Evolutionary conservation across 257 asterid species (phyloP), one percentile per base, ranked within the genome.

Genomic region (Fraxinus anomala): DNA sequence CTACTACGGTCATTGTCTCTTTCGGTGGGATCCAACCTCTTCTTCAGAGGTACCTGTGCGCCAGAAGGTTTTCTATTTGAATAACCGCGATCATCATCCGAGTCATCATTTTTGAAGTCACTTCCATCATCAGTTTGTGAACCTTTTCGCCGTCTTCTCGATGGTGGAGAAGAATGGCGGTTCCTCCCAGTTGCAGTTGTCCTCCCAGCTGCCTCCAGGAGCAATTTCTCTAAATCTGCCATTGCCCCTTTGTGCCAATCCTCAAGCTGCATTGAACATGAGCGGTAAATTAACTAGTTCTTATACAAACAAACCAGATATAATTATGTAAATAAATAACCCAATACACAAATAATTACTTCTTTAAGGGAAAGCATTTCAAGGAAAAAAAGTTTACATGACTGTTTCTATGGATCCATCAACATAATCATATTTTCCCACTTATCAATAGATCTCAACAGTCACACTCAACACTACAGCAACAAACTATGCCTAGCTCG

Each of bases 201-300:
- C 84, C 97, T 86, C 75, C 98, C 99, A 70, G 99, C 98, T 76
- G 98, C 98, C 89, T 91, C 96, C 68, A 95, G 90, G 40, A 95
- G 94, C 88, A 91, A 81, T 75, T 93, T 85, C 68, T 94, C 97
- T 67, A 95, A 88, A 82, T 95, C 97, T 39, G 94, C 90, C 99
- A 95, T 95, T 54, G 76, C 77, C 80, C 40, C 71, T 73, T 44
- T 44, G 66, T 68, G 63, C 83, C 79, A 82, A 44, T 75, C 54
- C 74, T 16, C 42, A 77, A 79, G 72, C 59, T 74, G 68, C 79
- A 83, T 47, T 59, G 74, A 70, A 24, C 26, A 40, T 19, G n/a
- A 73, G 23, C 6, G 24, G 23, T 28, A 42, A 26, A 49, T 65
- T 14, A 76, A 70, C 68, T 26, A 36, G 76, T 66, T 49, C 70